Conservation (phyloP, 2,329 filamentous ascomycete genomes). For the Colletotrichum gloeosporioides region DNA sequence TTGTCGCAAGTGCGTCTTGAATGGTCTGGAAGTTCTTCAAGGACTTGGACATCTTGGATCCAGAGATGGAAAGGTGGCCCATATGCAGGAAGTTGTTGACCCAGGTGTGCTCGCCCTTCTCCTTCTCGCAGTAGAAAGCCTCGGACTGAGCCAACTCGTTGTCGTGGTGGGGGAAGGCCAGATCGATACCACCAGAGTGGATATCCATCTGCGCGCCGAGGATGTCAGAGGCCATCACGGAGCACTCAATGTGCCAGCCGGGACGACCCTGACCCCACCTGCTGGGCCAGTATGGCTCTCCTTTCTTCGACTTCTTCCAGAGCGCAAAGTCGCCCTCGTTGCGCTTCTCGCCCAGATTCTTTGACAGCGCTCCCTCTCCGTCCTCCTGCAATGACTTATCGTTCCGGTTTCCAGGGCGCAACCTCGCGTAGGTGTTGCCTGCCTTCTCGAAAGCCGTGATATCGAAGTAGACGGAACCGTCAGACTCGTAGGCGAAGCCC, state of each 20-base stretch:
- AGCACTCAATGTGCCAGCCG: constrained; percentile 98
- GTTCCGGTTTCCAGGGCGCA: constrained; percentile 85
- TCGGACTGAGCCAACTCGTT: constrained; percentile 92
- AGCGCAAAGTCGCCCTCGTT: constrained; percentile 86
- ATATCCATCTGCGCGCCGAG: constrained; percentile 87
- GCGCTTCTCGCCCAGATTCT: constrained; percentile 69
- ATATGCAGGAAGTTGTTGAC: constrained; percentile 97
- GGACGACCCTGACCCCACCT: constrained; percentile 88
- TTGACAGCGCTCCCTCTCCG: constrained; percentile 83
- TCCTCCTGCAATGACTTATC: constrained; percentile 86
- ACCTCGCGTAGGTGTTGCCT: constrained; percentile 83
- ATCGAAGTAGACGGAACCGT: constrained; percentile 94
- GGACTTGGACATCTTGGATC: constrained; percentile 95
- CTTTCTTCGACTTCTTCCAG: constrained; percentile 92
- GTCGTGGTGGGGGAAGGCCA: constrained; percentile 91
- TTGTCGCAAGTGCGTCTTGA: constrained; percentile 73
- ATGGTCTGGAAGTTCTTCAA: constrained; percentile 97
- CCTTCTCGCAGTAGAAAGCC: constrained; percentile 72
- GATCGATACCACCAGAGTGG: constrained; percentile 90
- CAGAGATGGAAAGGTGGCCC: constrained; percentile 83
- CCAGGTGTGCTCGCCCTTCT: constrained; percentile 72
- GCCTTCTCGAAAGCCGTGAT: constrained; percentile 84
- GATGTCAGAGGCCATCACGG: constrained; percentile 91
- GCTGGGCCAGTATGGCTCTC: constrained; percentile 89
- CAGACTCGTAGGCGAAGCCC: constrained; percentile 81